phyloP scores from a whole-genome alignment of 176 grass and related monocot species.

The Eleusine indica region DNA sequence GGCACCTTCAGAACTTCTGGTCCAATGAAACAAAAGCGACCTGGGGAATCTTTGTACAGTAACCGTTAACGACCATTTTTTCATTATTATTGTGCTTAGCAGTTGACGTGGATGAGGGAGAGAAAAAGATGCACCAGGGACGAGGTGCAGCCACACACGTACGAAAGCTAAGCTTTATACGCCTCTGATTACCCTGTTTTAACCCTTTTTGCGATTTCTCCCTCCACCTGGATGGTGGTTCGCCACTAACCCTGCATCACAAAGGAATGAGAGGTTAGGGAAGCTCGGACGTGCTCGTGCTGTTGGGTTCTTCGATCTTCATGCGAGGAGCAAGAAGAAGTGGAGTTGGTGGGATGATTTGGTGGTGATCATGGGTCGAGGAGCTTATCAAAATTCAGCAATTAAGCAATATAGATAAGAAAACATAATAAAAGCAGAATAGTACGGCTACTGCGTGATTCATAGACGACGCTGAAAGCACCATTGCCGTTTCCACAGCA shows the following conservation, averaged over 20 bases:
- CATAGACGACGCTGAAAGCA: too few relatives aligned
- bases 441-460: too few relatives aligned
- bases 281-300: not conserved
- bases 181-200: not conserved
- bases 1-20: too few relatives aligned
- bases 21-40: too few relatives aligned
- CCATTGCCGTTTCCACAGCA: too few relatives aligned
- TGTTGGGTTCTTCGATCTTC: not conserved
- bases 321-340: constrained; percentile 33
- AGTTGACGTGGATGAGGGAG: not conserved
- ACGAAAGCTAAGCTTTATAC: not conserved
- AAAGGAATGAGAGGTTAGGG: not conserved
- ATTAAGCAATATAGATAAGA: not conserved
- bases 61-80: too few relatives aligned
- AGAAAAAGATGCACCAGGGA: constrained; percentile 1
- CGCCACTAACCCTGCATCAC: constrained; percentile 32
- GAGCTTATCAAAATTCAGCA: not conserved
- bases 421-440: too few relatives aligned
- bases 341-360: constrained; percentile 26
- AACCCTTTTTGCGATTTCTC: not conserved
- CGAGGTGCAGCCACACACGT: constrained; percentile 7
- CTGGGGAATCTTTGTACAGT: too few relatives aligned
- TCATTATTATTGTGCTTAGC: not conserved
- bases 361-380: not conserved
- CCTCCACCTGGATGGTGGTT: not conserved